Base-by-base conservation (phyloP, 805 yeast genomes). In the Wickerhamomyces queroliae region DNA sequence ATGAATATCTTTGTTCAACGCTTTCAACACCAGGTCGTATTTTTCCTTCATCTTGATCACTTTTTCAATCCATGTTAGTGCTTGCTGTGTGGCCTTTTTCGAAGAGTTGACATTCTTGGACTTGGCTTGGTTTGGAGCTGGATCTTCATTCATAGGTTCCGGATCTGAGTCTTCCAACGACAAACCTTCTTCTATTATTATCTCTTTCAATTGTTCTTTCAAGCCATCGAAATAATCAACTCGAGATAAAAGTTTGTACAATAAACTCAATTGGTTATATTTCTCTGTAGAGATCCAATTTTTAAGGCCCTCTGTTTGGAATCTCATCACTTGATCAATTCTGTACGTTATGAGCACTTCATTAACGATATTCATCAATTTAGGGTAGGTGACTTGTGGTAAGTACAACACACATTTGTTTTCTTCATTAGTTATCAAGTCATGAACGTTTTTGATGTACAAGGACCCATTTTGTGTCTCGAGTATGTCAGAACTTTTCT, bases 41-140 rank as follows among this genome's bases (percentile, higher is more conserved):
- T 75, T 76, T 5, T 62, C 63, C 47, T 74, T 80, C 41, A 77
- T 62, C 10, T 55, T 58, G 10, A 85, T 55, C 3, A 85, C 69
- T 22, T 72, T 66, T 33, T 74, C 74, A 9, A 85, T 72, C 91
- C 95, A 89, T 38, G 68, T 66, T 3, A 76, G 67, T 0, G 95
- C 93, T 48, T 37, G 66, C 62, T 8, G 80, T 59, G 42, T 52
- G 37, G 55, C 49, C 47, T 55, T 49, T 35, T 60, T 59, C 0
- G 66, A 50, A 5, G 49, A 36, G 25, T 46, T 48, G 11, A 4
- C 9, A n/a, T 5, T 18, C 7, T 30, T 30, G 33, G 23, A 21
- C 11, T 12, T 8, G 7, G 16, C 16, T 9, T 13, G 7, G 7
- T 11, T 27, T 27, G 16, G 7, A 9, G 30, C 18, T 29, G 28